Conservation (phyloP, 1,139 yeast species). For the Saccharomyces hybrid region DNA sequence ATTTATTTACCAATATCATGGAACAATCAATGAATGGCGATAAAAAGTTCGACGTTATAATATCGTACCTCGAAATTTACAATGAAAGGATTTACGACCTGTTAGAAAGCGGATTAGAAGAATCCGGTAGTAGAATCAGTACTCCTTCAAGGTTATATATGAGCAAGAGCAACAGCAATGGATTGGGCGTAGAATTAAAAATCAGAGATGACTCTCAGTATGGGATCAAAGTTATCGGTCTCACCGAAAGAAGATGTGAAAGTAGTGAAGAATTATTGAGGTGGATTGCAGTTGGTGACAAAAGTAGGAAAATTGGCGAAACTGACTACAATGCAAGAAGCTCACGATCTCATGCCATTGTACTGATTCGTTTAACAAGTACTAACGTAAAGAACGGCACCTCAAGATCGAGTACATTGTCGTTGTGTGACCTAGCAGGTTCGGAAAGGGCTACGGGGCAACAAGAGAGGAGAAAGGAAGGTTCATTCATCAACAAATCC, state of each 20-base stretch:
- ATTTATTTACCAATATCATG: slow-evolving; percentile 50
- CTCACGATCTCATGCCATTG: slow-evolving; percentile 87
- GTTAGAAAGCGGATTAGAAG: slow-evolving; percentile 32
- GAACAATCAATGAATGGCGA: slow-evolving; percentile 19
- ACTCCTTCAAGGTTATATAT: slow-evolving; percentile 9
- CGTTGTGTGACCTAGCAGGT: slow-evolving; percentile 93
- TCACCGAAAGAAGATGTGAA: slow-evolving; percentile 51
- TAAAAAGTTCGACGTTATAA: slow-evolving; percentile 40
- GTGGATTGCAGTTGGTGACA: slow-evolving; percentile 63
- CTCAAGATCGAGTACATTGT: slow-evolving; percentile 55
- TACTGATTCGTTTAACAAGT: slow-evolving; percentile 56
- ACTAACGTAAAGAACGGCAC: slow-evolving; percentile 38
- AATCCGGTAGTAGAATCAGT: slow-evolving; percentile 6
- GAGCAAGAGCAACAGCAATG: slow-evolving; percentile 5
- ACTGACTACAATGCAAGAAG: slow-evolving; percentile 81
- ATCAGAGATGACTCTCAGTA: slow-evolving; percentile 66
- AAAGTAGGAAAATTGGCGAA: slow-evolving; percentile 70
- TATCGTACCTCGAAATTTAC: slow-evolving; percentile 82
- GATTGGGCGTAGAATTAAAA: slow-evolving; percentile 42
- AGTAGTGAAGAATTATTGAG: slow-evolving; percentile 54
- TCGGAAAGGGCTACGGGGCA: slow-evolving; percentile 86
- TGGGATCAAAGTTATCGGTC: slow-evolving; percentile 75
- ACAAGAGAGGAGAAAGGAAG: slow-evolving; percentile 77
- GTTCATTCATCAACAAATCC: slow-evolving; percentile 85
- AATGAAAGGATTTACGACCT: slow-evolving; percentile 81